Evolutionary conservation across 805 yeast genomes (phyloP).

Genomic region (Nakazawaea populi): DNA sequence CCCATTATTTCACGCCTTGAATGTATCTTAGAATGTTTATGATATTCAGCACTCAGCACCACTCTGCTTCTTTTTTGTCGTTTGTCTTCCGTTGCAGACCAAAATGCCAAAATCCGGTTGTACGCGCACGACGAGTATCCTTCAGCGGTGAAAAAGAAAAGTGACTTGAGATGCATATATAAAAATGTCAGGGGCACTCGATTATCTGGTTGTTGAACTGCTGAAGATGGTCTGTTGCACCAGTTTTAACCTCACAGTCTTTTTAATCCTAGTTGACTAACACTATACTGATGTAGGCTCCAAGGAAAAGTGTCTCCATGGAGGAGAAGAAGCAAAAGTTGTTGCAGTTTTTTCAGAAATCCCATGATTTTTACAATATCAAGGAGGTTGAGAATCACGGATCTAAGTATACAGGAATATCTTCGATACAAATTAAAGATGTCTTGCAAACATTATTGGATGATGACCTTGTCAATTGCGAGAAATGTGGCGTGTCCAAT

Average conservation of each 20-base stretch:
- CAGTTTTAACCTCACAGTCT: too few relatives aligned
- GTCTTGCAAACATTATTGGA: constrained; percentile 39
- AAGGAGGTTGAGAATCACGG: constrained; percentile 46
- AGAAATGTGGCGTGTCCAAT: constrained; percentile 50
- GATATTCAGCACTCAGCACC: not conserved
- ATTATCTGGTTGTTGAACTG: too few relatives aligned
- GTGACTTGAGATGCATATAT: too few relatives aligned
- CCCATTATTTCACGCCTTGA: constrained; percentile 1
- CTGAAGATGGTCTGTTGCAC: not conserved
- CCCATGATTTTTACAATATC: constrained; percentile 37
- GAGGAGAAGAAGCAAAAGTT: constrained; percentile 35
- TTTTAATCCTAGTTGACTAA: too few relatives aligned
- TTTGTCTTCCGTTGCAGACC: not conserved
- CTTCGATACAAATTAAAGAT: constrained; percentile 51
- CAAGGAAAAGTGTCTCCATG: constrained; percentile 23
- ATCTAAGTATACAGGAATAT: constrained; percentile 40
- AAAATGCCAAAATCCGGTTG: not conserved
- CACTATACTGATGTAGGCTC: constrained; percentile 4
- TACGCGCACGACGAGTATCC: not conserved
- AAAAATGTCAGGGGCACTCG: too few relatives aligned
- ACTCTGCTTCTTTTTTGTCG: not conserved
- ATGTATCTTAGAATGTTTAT: too few relatives aligned
- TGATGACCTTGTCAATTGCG: constrained; percentile 41
- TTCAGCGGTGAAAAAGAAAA: not conserved
- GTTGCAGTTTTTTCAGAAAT: constrained; percentile 31